Evolutionary conservation across 2,329 filamentous ascomycete genomes (phyloP).

Genomic region (Monosporascus sp.): DNA sequence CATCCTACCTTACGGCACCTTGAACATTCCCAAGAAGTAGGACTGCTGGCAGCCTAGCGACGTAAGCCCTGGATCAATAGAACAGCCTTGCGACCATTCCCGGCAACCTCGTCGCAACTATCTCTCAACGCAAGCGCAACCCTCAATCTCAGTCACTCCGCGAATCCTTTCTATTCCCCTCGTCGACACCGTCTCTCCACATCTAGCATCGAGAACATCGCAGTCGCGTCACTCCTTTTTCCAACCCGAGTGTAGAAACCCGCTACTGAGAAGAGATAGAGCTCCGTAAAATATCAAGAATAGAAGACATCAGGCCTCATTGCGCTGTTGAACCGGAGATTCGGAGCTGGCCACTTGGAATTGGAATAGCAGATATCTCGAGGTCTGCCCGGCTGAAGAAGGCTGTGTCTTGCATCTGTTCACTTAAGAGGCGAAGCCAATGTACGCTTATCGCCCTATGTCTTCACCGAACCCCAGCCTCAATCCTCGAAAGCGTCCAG

Average conservation of each 20-base stretch:
- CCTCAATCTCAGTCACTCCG: not conserved
- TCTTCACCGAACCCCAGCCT: slow-evolving; percentile 23
- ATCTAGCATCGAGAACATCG: not conserved
- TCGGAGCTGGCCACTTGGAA: not conserved
- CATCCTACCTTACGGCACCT: not conserved
- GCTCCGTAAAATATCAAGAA: not conserved
- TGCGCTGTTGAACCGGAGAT: not conserved
- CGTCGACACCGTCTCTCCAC: not conserved
- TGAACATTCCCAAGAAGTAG: not conserved
- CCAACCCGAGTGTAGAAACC: not conserved
- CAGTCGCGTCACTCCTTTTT: not conserved
- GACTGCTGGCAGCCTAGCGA: not conserved
- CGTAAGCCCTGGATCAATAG: not conserved
- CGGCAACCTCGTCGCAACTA: not conserved
- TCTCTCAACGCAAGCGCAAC: not conserved
- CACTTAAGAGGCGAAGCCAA: slow-evolving; percentile 11
- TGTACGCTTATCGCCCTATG: slow-evolving; percentile 23
- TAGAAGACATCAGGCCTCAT: not conserved
- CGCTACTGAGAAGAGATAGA: not conserved
- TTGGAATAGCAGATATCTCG: not conserved
- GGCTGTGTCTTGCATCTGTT: slow-evolving; percentile 1
- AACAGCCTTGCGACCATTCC: not conserved
- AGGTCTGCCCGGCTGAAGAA: slow-evolving; percentile 3
- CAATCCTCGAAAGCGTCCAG: slow-evolving; percentile 29
- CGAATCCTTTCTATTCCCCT: not conserved